phyloP scores from a whole-genome alignment of 306 rosid genomes.

The Ceratonia siliqua region DNA sequence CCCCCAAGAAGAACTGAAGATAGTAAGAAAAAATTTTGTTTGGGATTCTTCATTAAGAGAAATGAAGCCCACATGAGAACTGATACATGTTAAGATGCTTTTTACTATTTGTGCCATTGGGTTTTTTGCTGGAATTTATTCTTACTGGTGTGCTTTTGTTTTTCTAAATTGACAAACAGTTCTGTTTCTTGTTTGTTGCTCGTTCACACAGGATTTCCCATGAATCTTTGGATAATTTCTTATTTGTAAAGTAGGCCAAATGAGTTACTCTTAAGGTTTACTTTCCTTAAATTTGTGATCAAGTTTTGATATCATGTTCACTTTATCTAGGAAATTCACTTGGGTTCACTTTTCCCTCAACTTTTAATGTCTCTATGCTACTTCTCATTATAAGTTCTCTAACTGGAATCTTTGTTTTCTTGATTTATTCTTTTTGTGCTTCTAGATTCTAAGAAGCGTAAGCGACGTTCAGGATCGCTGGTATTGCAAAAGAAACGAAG shows the following conservation, averaged over 20 bases:
- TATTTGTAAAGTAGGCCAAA: slow-evolving; percentile 22
- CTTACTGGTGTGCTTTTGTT: slow-evolving; percentile 5
- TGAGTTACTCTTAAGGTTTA: background rate
- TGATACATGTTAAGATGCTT: slow-evolving; percentile 2
- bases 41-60: slow-evolving; percentile 21
- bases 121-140: slow-evolving; percentile 19
- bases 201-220: slow-evolving; percentile 1
- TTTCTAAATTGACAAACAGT: slow-evolving; percentile 4
- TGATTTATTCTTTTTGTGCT: slow-evolving; percentile 34
- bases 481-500: slow-evolving; percentile 73
- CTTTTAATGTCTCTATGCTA: background rate
- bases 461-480: slow-evolving; percentile 58
- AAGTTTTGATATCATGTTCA: slow-evolving; percentile 20
- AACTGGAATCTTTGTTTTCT: slow-evolving; percentile 17
- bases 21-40: background rate
- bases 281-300: background rate
- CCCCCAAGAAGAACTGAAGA: background rate
- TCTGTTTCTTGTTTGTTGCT: slow-evolving; percentile 18
- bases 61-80: slow-evolving; percentile 15
- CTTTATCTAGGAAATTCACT: background rate
- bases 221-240: slow-evolving; percentile 22
- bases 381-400: background rate
- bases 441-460: slow-evolving; percentile 67
- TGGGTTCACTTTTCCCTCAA: slow-evolving; percentile 4
- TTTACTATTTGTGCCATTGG: slow-evolving; percentile 18